Conservation (phyloP, 75 land plant species). For the Azolla pinnata region DNA sequence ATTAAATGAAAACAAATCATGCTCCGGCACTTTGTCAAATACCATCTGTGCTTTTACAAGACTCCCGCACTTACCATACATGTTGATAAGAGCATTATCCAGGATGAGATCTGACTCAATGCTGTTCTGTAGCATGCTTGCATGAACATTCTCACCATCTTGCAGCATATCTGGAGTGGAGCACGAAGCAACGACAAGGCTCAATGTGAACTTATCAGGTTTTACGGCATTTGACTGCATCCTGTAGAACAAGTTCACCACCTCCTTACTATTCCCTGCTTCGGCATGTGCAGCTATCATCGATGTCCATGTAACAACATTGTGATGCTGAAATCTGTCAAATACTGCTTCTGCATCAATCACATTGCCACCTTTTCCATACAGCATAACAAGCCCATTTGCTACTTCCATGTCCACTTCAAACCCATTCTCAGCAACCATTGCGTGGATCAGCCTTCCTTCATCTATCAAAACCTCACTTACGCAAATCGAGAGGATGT, state of each 20-base stretch:
- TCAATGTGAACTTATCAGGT: slow-evolving; percentile 21
- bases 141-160: slow-evolving; percentile 14
- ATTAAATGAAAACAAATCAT: slow-evolving; percentile 12
- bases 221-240: slow-evolving; percentile 17
- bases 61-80: slow-evolving; percentile 21
- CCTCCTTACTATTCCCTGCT: slow-evolving; percentile 18
- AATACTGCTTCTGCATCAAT: slow-evolving; percentile 18
- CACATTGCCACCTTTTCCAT: slow-evolving; percentile 33
- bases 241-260: slow-evolving; percentile 16
- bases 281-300: slow-evolving; percentile 32
- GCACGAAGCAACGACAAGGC: slow-evolving; percentile 28
- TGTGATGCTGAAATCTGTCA: slow-evolving; percentile 7
- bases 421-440: slow-evolving; percentile 3
- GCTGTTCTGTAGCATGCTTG: slow-evolving; percentile 14
- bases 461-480: slow-evolving; percentile 15
- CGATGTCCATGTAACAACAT: slow-evolving; percentile 30
- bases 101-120: slow-evolving; percentile 11
- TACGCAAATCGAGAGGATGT: slow-evolving; percentile 19
- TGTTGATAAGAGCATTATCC: slow-evolving; percentile 15
- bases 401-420: slow-evolving; percentile 14
- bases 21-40: slow-evolving; percentile 10
- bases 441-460: slow-evolving; percentile 26
- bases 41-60: slow-evolving; percentile 12
- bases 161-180: slow-evolving; percentile 23
- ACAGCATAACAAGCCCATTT: slow-evolving; percentile 28